A percentile compares a stretch with the other conserved stretches of the same genome.
phyloP scores from a whole-genome alignment of 129 eudicot species.

The Ambrosia trifida region DNA sequence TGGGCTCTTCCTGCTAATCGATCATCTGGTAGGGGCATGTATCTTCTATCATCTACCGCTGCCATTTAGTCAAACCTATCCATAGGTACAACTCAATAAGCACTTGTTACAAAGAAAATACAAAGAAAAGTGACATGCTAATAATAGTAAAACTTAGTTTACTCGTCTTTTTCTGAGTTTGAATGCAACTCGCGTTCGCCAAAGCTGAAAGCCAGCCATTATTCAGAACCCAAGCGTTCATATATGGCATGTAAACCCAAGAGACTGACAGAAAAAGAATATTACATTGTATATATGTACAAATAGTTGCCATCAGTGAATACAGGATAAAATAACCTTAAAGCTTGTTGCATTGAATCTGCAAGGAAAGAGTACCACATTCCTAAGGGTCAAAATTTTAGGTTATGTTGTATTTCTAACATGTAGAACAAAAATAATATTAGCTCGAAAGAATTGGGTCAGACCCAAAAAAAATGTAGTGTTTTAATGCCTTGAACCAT shows the following conservation, averaged over 20 bases:
- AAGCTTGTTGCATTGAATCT: constrained; percentile 40
- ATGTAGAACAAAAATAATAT: background rate
- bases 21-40: constrained; percentile 46
- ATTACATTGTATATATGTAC: background rate
- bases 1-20: constrained; percentile 39
- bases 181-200: constrained; percentile 52
- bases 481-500: background rate
- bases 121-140: background rate
- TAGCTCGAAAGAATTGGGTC: background rate
- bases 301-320: background rate
- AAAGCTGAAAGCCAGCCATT: constrained; percentile 54
- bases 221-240: constrained; percentile 43
- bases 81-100: constrained; percentile 8
- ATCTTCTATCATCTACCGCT: constrained; percentile 40
- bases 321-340: constrained; percentile 20
- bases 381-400: too few species aligned
- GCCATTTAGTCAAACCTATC: constrained; percentile 45
- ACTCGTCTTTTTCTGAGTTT: constrained; percentile 58
- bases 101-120: background rate
- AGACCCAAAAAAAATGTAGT: background rate
- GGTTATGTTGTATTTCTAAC: background rate
- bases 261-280: background rate
- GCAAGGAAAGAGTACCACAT: constrained; percentile 12
- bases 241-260: constrained; percentile 57
- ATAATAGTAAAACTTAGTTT: constrained; percentile 4